A percentile compares a stretch with the other conserved stretches of the same genome.
These are phyloP conservation scores for Geum urbanum DNA, from an alignment of 306 rosid genomes.

Conservation along the genomic window DNA sequence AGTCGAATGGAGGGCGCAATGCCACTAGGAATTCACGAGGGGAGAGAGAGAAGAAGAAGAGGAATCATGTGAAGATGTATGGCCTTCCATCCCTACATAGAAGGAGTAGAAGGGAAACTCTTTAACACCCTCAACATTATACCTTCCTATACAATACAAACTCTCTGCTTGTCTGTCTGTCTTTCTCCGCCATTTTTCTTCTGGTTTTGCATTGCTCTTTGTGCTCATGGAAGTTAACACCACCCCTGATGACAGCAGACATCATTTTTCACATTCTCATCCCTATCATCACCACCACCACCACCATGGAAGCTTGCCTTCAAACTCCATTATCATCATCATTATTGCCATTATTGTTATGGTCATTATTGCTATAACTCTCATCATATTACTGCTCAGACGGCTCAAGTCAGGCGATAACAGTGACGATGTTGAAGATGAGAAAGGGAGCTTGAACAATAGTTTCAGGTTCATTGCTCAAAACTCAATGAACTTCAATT, in stretches of 20 bases:
- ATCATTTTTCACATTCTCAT: constrained; percentile 30
- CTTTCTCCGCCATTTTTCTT: constrained; percentile 19
- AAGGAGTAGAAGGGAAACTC: constrained; percentile 28
- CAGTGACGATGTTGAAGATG: constrained; percentile 33
- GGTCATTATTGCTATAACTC: constrained; percentile 38
- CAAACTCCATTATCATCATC: constrained; percentile 51
- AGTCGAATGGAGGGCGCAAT: constrained; percentile 35
- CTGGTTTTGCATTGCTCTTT: constrained; percentile 22
- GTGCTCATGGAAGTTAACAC: constrained; percentile 65
- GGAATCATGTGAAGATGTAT: constrained; percentile 27
- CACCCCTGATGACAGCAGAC: constrained; percentile 22
- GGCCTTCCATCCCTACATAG: constrained; percentile 11
- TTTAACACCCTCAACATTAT: constrained; percentile 1
- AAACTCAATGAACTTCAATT: constrained; percentile 38
- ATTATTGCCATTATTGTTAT: constrained; percentile 30
- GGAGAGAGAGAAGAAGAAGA: constrained; percentile 14
- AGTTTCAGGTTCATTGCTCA: constrained; percentile 56
- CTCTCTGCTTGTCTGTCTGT: constrained; percentile 19
- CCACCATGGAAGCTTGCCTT: constrained; percentile 38
- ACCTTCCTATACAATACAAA: constrained; percentile 13
- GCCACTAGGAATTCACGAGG: constrained; percentile 43
- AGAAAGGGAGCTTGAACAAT: constrained; percentile 34
- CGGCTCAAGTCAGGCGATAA: constrained; percentile 45
- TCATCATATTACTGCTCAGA: constrained; percentile 53
- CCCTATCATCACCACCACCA: constrained; percentile 27